A percentile compares a stretch with the other conserved stretches of the same genome.
These are phyloP conservation scores for Entamoeba histolytica DNA, from an alignment of 208 protist genomes.

Conservation along the genomic window DNA sequence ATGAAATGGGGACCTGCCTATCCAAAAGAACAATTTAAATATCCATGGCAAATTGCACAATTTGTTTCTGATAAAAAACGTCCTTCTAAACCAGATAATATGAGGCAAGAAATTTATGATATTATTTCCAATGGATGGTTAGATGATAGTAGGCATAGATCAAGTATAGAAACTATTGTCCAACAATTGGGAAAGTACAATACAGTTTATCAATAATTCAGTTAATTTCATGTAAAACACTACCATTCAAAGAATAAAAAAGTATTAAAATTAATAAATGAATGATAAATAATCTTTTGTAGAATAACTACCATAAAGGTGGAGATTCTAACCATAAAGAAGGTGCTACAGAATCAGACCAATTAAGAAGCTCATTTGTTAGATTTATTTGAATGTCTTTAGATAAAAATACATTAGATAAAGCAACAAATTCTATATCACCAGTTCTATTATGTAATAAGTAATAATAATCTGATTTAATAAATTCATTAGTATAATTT, in stretches of 20 bases:
- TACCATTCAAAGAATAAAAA: too few species aligned
- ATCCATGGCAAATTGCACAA: background rate
- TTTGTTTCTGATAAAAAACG: background rate
- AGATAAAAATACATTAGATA: background rate
- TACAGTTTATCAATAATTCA: background rate
- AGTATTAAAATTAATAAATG: too few species aligned
- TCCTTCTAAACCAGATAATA: background rate
- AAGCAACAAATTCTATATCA: background rate
- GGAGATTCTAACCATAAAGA: background rate
- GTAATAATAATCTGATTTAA: background rate
- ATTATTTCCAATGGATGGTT: background rate
- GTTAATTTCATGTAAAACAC: background rate
- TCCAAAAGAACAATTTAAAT: background rate
- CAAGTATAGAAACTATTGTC: background rate
- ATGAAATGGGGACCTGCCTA: slow-evolving; percentile 22
- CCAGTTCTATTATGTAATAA: background rate
- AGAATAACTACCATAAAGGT: background rate
- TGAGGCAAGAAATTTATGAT: background rate
- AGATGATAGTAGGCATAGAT: background rate
- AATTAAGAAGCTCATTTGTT: background rate
- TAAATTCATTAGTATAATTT: background rate
- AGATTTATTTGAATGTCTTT: background rate
- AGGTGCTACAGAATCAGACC: background rate
- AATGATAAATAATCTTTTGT: too few species aligned
- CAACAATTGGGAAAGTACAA: background rate